Conservation (phyloP, 1,284 basidiomycete species). For the Rhodofomes roseus region DNA sequence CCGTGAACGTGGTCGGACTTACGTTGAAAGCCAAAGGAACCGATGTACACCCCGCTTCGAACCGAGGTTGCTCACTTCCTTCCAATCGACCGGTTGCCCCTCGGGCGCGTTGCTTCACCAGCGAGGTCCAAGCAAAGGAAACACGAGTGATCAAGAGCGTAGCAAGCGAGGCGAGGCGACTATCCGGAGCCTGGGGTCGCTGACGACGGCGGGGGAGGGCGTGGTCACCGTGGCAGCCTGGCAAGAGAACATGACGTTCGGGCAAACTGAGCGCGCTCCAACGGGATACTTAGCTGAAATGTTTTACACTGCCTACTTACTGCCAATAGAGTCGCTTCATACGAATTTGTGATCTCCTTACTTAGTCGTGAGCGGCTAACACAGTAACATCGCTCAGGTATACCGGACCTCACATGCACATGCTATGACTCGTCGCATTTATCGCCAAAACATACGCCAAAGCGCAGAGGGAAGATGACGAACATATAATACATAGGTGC, state of each 20-base stretch:
- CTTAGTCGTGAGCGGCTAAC: background rate
- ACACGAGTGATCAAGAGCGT: background rate
- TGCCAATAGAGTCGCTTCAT: background rate
- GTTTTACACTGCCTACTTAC: background rate
- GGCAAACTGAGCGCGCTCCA: background rate
- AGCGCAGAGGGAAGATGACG: too few relatives aligned
- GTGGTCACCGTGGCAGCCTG: background rate
- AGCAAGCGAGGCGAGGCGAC: background rate
- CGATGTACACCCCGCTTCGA: too few relatives aligned
- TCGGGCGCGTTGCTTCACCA: background rate
- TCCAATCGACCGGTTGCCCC: too few relatives aligned
- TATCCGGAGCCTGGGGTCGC: background rate
- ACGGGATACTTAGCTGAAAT: background rate
- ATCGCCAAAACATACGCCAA: too few relatives aligned
- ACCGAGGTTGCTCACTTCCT: too few relatives aligned
- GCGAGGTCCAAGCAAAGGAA: background rate
- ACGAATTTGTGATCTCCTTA: too few relatives aligned
- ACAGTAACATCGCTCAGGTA: too few relatives aligned
- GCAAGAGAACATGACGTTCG: conserved; percentile 1
- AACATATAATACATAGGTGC: too few relatives aligned
- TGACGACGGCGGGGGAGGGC: background rate
- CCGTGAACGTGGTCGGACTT: too few relatives aligned
- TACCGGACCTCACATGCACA: too few relatives aligned
- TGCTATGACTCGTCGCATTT: too few relatives aligned
- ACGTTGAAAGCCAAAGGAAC: too few relatives aligned